A percentile compares a stretch with the other conserved stretches of the same genome.
Evolutionary conservation across 805 yeast species (phyloP).

Genomic region (Pichia gijzeniarum): DNA sequence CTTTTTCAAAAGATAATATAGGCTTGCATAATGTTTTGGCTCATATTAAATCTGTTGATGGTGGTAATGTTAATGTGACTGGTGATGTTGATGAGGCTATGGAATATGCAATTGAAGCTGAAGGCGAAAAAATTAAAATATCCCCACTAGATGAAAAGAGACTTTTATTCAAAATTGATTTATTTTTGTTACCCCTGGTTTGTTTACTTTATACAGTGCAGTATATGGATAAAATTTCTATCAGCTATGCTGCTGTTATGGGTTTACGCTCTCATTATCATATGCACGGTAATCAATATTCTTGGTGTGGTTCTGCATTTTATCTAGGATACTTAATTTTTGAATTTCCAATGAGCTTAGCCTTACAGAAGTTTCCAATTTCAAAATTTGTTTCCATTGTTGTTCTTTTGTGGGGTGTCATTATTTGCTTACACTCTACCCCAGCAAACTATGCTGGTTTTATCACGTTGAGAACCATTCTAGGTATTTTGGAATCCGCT

Average conservation of each 20-base stretch:
- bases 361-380: slow-evolving; percentile 41
- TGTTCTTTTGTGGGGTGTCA: slow-evolving; percentile 39
- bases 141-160: slow-evolving; percentile 8
- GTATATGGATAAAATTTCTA: slow-evolving; percentile 54
- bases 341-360: slow-evolving; percentile 44
- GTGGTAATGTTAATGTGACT: slow-evolving; percentile 7
- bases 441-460: slow-evolving; percentile 43
- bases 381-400: slow-evolving; percentile 30
- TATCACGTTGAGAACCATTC: slow-evolving; percentile 39
- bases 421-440: slow-evolving; percentile 41
- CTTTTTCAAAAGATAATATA: slow-evolving; percentile 13
- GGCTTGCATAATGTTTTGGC: slow-evolving; percentile 5
- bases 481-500: slow-evolving; percentile 40
- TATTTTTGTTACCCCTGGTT: slow-evolving; percentile 44
- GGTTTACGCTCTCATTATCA: slow-evolving; percentile 45
- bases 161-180: slow-evolving; percentile 38
- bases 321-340: slow-evolving; percentile 44
- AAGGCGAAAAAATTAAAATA: slow-evolving; percentile 8
- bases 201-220: slow-evolving; percentile 44
- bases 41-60: slow-evolving; percentile 9
- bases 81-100: slow-evolving; percentile 15
- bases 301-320: slow-evolving; percentile 27
- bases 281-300: slow-evolving; percentile 37
- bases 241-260: slow-evolving; percentile 49
- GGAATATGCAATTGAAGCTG: slow-evolving; percentile 10